Conservation (phyloP, 2,329 filamentous ascomycete genomes). For the Colletotrichum incanum region DNA sequence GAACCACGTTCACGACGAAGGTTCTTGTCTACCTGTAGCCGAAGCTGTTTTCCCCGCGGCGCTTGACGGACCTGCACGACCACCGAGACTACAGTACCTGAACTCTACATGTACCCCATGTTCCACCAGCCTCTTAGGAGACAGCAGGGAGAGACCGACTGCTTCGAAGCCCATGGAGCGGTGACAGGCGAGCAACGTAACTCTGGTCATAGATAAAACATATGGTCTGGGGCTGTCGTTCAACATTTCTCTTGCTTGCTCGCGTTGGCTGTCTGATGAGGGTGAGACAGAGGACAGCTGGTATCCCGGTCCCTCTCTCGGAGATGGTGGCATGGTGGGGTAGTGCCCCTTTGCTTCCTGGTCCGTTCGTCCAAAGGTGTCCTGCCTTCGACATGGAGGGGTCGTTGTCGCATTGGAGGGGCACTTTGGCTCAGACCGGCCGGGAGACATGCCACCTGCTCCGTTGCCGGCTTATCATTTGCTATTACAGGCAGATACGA, state of each 20-base stretch:
- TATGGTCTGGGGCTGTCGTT: neutral
- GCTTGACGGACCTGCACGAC: constrained; percentile 17
- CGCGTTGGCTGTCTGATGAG: constrained; percentile 4
- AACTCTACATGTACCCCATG: constrained; percentile 4
- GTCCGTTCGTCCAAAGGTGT: constrained; percentile 21
- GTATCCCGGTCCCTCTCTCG: constrained; percentile 33
- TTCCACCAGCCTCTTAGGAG: neutral
- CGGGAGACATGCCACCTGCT: constrained; percentile 46
- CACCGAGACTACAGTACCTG: constrained; percentile 4
- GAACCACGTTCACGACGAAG: constrained; percentile 10
- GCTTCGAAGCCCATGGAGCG: neutral
- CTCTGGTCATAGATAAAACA: neutral
- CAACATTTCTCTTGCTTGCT: constrained; percentile 12
- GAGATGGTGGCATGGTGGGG: constrained; percentile 45
- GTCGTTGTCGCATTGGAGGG: constrained; percentile 37
- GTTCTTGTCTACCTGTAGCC: constrained; percentile 14
- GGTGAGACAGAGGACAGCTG: constrained; percentile 33
- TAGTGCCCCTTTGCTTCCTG: constrained; percentile 40
- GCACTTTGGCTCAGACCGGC: constrained; percentile 24
- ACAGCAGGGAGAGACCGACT: neutral
- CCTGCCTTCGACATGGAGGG: constrained; percentile 34
- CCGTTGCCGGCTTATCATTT: constrained; percentile 48
- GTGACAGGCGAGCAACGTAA: neutral
- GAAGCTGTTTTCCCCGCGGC: constrained; percentile 10
- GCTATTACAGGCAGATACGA: constrained; percentile 43